Evolutionary conservation across 2,329 filamentous ascomycete genomes (phyloP).

Genomic region (Paecilomyces formosus): DNA sequence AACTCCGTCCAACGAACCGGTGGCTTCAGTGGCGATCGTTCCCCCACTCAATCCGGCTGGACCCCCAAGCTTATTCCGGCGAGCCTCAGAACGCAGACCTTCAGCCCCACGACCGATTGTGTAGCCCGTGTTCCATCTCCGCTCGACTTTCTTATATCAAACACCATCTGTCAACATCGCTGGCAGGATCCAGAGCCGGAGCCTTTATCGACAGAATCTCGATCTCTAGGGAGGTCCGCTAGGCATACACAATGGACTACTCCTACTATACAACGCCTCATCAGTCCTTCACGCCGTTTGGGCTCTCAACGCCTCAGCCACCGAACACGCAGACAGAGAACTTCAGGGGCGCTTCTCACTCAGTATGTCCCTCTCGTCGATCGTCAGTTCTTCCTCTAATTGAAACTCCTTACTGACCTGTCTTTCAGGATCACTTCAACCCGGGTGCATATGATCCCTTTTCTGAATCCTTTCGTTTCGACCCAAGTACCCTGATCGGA

Average conservation of each 20-base stretch:
- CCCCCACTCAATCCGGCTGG: neutral
- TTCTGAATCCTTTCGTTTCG: constrained; percentile 31
- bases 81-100: no score
- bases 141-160: neutral
- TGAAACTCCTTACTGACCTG: constrained; percentile 10
- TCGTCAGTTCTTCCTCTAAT: constrained; percentile 7
- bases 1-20: neutral
- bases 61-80: neutral
- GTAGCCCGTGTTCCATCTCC: neutral
- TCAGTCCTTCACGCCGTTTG: constrained; percentile 44
- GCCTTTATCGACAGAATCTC: neutral
- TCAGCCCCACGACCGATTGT: neutral
- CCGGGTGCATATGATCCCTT: constrained; percentile 27
- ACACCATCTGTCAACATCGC: neutral
- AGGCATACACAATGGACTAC: constrained; percentile 46
- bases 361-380: constrained; percentile 24
- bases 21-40: neutral
- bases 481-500: constrained; percentile 24
- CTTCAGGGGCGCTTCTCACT: constrained; percentile 35
- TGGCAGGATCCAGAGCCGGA: neutral
- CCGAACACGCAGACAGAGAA: constrained; percentile 35
- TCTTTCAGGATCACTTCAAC: constrained; percentile 25
- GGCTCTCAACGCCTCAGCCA: constrained; percentile 36
- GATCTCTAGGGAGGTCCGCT: neutral
- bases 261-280: constrained; percentile 40